phyloP scores from a whole-genome alignment of 805 yeast species.

The Jamesozyma rosinii region DNA sequence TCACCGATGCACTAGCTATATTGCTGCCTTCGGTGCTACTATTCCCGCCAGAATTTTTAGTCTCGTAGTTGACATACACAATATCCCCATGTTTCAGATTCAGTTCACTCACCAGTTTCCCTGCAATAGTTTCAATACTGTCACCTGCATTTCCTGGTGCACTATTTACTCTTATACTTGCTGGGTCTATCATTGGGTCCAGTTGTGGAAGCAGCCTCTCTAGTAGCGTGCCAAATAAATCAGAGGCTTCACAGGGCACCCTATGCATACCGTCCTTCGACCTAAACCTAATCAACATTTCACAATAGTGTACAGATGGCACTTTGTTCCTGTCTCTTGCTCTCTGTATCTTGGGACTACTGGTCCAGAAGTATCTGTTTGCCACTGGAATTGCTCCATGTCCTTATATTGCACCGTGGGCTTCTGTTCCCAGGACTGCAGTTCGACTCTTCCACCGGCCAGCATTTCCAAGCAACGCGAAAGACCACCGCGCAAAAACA shows the following conservation, averaged over 20 bases:
- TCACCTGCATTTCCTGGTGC: conserved; percentile 18
- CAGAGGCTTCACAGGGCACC: conserved; percentile 40
- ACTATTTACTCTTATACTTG: conserved; percentile 22
- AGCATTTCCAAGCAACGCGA: neutral
- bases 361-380: neutral
- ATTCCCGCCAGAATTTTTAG: conserved; percentile 1
- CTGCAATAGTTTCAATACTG: conserved; percentile 18
- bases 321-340: no score
- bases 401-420: no score
- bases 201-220: conserved; percentile 30
- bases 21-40: neutral
- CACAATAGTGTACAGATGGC: neutral
- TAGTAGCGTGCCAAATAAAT: conserved; percentile 38
- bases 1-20: conserved; percentile 7
- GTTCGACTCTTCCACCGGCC: neutral
- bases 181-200: conserved; percentile 17
- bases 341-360: neutral
- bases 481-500: no score
- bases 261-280: conserved; percentile 79
- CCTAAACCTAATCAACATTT: conserved; percentile 66
- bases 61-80: conserved; percentile 37
- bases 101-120: conserved; percentile 32
- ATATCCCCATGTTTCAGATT: conserved; percentile 55
- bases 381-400: no score
- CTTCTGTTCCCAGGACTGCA: no score